Percentiles rank a stretch among this genome's conserved stretches.
phyloP scores from a whole-genome alignment of 306 rosid genomes.

The Senna tora region DNA sequence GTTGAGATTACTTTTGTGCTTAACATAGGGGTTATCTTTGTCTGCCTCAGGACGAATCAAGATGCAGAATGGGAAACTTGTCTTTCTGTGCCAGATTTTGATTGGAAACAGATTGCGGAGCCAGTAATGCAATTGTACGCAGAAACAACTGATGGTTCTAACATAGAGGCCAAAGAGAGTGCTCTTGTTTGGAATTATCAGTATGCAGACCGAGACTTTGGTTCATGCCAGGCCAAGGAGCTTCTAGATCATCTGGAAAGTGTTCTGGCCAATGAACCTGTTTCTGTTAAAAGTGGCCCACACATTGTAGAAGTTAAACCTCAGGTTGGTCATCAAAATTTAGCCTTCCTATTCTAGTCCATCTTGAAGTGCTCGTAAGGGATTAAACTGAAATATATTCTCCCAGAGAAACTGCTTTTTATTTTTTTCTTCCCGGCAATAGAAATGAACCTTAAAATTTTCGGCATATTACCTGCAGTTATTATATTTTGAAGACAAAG shows the following conservation, averaged over 20 bases:
- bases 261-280: constrained; percentile 92
- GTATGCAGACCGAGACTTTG: constrained; percentile 86
- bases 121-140: constrained; percentile 88
- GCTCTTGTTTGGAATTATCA: constrained; percentile 89
- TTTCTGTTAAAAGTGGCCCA: constrained; percentile 82
- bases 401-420: background rate
- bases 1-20: constrained; percentile 3
- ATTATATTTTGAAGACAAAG: too few relatives aligned
- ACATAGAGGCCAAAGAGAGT: constrained; percentile 81
- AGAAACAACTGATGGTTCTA: constrained; percentile 90
- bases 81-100: constrained; percentile 58
- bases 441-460: background rate
- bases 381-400: background rate
- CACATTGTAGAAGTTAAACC: constrained; percentile 92
- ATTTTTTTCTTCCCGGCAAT: background rate
- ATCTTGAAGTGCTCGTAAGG: background rate
- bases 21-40: constrained; percentile 25
- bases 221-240: constrained; percentile 92
- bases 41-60: constrained; percentile 40
- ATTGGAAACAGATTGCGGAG: constrained; percentile 85
- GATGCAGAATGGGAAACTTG: constrained; percentile 74
- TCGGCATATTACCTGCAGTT: too few relatives aligned
- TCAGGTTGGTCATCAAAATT: constrained; percentile 58
- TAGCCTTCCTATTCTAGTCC: background rate
- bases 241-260: constrained; percentile 92